These are phyloP conservation scores for Jimgerdemannia lactiflua DNA, from an alignment of 192 early-diverging fungal genomes.

Conservation along the genomic window DNA sequence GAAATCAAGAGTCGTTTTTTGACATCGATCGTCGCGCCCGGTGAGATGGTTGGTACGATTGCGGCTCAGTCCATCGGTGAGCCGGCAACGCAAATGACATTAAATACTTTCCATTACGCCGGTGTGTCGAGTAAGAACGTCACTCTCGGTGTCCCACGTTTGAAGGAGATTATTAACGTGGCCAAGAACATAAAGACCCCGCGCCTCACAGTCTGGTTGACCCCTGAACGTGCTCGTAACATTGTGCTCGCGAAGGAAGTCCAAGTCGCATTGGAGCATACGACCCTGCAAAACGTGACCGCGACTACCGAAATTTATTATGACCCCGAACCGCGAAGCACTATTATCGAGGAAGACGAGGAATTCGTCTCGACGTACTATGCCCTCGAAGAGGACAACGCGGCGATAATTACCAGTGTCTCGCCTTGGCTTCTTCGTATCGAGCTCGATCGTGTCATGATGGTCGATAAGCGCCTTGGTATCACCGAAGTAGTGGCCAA, in stretches of 20 bases:
- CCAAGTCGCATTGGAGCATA: conserved; percentile 86
- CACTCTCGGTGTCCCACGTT: conserved; percentile 95
- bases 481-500: conserved; percentile 81
- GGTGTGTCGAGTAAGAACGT: conserved; percentile 98
- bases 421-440: conserved; percentile 80
- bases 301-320: conserved; percentile 92
- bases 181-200: conserved; percentile 97
- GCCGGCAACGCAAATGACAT: conserved; percentile 99
- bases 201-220: conserved; percentile 72
- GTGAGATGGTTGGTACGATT: conserved; percentile 98
- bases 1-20: conserved; percentile 93
- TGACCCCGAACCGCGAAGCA: conserved; percentile 83
- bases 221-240: conserved; percentile 64
- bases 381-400: conserved; percentile 79
- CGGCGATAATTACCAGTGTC: conserved; percentile 46
- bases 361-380: conserved; percentile 87
- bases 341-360: conserved; percentile 82
- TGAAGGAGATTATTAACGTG: conserved; percentile 99
- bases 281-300: conserved; percentile 85
- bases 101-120: conserved; percentile 99
- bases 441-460: conserved; percentile 73
- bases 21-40: conserved; percentile 86
- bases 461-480: conserved; percentile 86
- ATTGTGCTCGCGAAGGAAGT: conserved; percentile 86
- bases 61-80: conserved; percentile 99